Conservation (phyloP, 2,329 filamentous ascomycete genomes). For the Hypocrella siamensis region DNA sequence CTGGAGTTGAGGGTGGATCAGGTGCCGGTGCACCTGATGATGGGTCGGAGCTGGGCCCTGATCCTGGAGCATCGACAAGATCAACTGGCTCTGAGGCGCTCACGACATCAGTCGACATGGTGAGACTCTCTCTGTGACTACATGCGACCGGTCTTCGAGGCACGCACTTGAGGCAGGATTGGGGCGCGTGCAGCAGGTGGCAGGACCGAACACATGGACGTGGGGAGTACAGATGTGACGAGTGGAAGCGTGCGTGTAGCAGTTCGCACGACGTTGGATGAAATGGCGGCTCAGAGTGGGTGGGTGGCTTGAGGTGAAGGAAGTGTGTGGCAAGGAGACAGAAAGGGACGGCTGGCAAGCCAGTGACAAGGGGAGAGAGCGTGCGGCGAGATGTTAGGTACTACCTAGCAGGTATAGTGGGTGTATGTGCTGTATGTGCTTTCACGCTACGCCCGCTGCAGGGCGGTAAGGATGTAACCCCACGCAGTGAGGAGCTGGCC, state of each 20-base stretch:
- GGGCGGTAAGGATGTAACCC: too few relatives aligned
- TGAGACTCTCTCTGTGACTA: slow-evolving; percentile 20
- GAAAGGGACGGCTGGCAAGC: too few relatives aligned
- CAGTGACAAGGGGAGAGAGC: too few relatives aligned
- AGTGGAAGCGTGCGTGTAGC: slow-evolving; percentile 1
- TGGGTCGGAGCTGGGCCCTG: slow-evolving; percentile 12
- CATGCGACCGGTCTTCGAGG: slow-evolving; percentile 20
- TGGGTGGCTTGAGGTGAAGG: too few relatives aligned
- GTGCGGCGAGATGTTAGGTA: too few relatives aligned
- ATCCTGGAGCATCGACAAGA: slow-evolving; percentile 3
- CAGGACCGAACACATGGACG: neutral
- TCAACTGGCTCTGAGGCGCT: slow-evolving; percentile 25
- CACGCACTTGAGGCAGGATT: slow-evolving; percentile 5
- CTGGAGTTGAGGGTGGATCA: slow-evolving; percentile 6
- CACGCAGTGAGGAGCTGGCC: too few relatives aligned
- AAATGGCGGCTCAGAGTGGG: neutral
- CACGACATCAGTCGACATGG: slow-evolving; percentile 42
- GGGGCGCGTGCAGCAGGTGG: neutral
- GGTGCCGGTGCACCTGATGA: slow-evolving; percentile 2
- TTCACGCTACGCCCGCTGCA: too few relatives aligned
- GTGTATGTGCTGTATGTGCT: too few relatives aligned
- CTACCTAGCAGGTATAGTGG: too few relatives aligned
- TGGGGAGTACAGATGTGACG: slow-evolving; percentile 3
- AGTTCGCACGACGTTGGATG: slow-evolving; percentile 4
- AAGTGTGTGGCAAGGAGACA: too few relatives aligned